Evolutionary conservation across 306 rosid genomes (phyloP), one percentile per base, ranked within the genome.

Genomic region (Abrus pulchellus): DNA sequence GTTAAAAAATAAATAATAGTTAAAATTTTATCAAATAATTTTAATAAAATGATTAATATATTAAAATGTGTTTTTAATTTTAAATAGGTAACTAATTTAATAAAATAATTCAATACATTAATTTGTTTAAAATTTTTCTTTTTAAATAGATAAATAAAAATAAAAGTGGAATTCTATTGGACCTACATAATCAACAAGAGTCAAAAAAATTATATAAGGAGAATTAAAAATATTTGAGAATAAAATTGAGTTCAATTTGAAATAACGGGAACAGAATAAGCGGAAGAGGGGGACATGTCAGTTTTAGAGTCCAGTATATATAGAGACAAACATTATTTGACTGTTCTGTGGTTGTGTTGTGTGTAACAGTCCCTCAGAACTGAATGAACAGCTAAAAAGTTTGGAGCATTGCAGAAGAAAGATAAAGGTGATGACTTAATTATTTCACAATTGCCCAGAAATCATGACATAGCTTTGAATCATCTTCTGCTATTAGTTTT

Each of bases 401-500:
- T 75, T 76, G 67, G 47, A 70, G 75, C 75, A 57, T 48, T 62
- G 53, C 70, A 50, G 33, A 76, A 66, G 20, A 81, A 14, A 59
- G 43, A 54, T 47, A 49, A 80, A 83, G 89, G 89, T 83, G 52
- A 76, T 14, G 32, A 53, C 72, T 76, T 75, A 76, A 50, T 41
- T 74, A 52, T 78, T 76, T 80, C 65, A 38, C 6, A 27, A 67
- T 43, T 45, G 7, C 43, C 9, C 63, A 20, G 3, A 66, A 65
- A 49, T 59, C 59, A 52, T 65, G 1, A 41, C 11, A 65, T n/a
- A 9, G 44, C 28, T 28, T 61, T 54, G 62, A 49, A 32, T 38
- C 55, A 11, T 74, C 49, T 62, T 8, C 29, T 20, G 9, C 2
- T 33, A 0, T 72, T 38, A 38, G 48, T 11, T 38, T 11, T 38